These are phyloP conservation scores for Polytolypa hystricis DNA, from an alignment of 2,329 filamentous ascomycete genomes.

Conservation along the genomic window DNA sequence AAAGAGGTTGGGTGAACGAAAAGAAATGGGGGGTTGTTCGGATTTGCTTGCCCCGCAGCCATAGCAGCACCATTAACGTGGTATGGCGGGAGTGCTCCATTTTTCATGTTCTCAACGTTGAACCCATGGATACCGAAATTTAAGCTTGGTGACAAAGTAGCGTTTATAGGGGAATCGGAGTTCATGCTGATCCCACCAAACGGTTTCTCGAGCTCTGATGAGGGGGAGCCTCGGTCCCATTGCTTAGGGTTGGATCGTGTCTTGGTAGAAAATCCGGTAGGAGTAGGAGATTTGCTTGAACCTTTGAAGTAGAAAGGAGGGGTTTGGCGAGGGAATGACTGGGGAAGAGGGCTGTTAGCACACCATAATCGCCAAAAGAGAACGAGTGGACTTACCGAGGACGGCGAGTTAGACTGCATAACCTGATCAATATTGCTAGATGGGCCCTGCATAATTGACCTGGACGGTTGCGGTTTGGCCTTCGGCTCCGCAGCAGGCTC, in stretches of 20 bases:
- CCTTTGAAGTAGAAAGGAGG: constrained; percentile 25
- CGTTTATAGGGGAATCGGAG: constrained; percentile 29
- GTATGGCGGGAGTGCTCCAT: constrained; percentile 8
- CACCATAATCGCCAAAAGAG: not conserved
- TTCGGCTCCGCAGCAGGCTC: constrained; percentile 18
- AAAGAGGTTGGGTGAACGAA: constrained; percentile 56
- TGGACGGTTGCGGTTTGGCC: constrained; percentile 14
- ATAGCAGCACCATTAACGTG: constrained; percentile 16
- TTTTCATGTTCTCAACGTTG: constrained; percentile 24
- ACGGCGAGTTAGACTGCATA: constrained; percentile 12
- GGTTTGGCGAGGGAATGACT: constrained; percentile 13
- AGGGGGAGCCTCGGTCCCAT: constrained; percentile 34
- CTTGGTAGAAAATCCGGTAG: constrained; percentile 21
- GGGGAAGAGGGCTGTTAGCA: not conserved
- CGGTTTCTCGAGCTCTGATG: constrained; percentile 33
- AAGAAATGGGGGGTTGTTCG: constrained; percentile 34
- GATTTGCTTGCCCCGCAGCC: constrained; percentile 19
- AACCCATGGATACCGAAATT: constrained; percentile 22
- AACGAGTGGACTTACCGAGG: constrained; percentile 19
- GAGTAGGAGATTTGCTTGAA: constrained; percentile 28
- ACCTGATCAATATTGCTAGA: constrained; percentile 16
- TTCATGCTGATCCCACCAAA: constrained; percentile 38
- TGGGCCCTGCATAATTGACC: constrained; percentile 19
- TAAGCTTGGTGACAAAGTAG: constrained; percentile 27
- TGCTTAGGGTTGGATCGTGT: constrained; percentile 24